phyloP scores from a whole-genome alignment of 2,329 filamentous ascomycete genomes.

The Trichothecium sympodiale region DNA sequence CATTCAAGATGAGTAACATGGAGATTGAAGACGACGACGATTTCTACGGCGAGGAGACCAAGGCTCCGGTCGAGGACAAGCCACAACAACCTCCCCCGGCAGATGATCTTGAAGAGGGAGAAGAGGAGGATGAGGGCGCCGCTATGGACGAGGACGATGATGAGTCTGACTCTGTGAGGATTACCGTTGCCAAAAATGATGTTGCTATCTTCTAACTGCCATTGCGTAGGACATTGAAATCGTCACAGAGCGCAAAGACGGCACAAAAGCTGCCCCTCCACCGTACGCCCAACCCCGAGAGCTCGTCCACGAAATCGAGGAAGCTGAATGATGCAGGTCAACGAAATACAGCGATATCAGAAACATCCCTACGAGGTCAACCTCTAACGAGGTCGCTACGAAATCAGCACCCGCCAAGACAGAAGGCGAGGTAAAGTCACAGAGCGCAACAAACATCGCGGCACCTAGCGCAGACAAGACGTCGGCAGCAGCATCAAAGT shows the following conservation, averaged over 20 bases:
- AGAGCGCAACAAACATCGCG: slow-evolving; percentile 18
- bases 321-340: slow-evolving; percentile 28
- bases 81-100: slow-evolving; percentile 21
- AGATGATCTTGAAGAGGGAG: slow-evolving; percentile 52
- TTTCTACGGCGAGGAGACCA: slow-evolving; percentile 52
- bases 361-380: slow-evolving; percentile 51
- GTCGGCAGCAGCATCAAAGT: slow-evolving; percentile 60
- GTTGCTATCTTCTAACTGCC: background rate
- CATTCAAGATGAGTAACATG: slow-evolving; percentile 26
- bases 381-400: slow-evolving; percentile 36
- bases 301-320: no score
- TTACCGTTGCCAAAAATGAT: no score
- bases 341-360: slow-evolving; percentile 54
- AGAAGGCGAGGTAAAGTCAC: slow-evolving; percentile 26
- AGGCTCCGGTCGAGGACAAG: slow-evolving; percentile 16
- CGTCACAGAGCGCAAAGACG: slow-evolving; percentile 56
- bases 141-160: slow-evolving; percentile 51
- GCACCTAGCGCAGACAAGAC: slow-evolving; percentile 39
- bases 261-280: slow-evolving; percentile 46
- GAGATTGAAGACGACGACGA: slow-evolving; percentile 60
- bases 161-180: no score
- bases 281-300: slow-evolving; percentile 32
- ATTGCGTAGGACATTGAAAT: slow-evolving; percentile 51
- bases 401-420: slow-evolving; percentile 36
- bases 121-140: slow-evolving; percentile 51